Conservation (phyloP, 441 rosid species). For the Erysimum cheiri region DNA sequence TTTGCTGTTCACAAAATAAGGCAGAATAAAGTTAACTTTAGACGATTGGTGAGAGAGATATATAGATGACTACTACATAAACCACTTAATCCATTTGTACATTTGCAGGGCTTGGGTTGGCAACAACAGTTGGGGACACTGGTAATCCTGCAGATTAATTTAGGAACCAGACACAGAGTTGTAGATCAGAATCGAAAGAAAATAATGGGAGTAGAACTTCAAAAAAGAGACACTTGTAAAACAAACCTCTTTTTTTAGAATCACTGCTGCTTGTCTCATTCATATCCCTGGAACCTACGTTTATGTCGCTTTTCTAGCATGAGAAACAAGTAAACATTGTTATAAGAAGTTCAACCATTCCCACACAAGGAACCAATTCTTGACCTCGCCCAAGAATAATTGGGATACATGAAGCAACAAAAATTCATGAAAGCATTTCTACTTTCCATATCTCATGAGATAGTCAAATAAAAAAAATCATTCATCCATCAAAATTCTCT, state of each 20-base stretch:
- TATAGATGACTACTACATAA: slow-evolving; percentile 16
- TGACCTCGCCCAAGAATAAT: not conserved
- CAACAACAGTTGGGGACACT: slow-evolving; percentile 47
- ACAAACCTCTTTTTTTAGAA: slow-evolving; percentile 57
- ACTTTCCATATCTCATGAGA: slow-evolving; percentile 6
- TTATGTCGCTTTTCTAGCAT: slow-evolving; percentile 54
- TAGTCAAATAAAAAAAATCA: not conserved
- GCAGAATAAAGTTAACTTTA: slow-evolving; percentile 40
- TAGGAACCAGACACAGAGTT: slow-evolving; percentile 7
- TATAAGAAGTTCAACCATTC: slow-evolving; percentile 1
- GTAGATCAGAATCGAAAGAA: slow-evolving; percentile 19
- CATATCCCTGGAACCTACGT: slow-evolving; percentile 46
- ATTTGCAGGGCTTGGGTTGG: slow-evolving; percentile 49
- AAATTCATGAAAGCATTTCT: slow-evolving; percentile 8
- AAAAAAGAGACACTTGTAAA: slow-evolving; percentile 35
- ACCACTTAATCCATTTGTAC: slow-evolving; percentile 51
- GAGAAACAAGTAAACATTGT: slow-evolving; percentile 25
- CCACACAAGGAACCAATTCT: slow-evolving; percentile 11
- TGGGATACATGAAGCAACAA: slow-evolving; percentile 16
- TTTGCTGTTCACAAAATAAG: slow-evolving; percentile 52
- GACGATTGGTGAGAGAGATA: slow-evolving; percentile 27
- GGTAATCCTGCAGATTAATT: slow-evolving; percentile 39
- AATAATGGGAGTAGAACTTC: slow-evolving; percentile 22
- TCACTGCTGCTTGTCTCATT: slow-evolving; percentile 47
- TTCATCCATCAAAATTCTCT: not conserved